Evolutionary conservation across 352 stramenopile species (phyloP).

Genomic region (Lagenidium giganteum): DNA sequence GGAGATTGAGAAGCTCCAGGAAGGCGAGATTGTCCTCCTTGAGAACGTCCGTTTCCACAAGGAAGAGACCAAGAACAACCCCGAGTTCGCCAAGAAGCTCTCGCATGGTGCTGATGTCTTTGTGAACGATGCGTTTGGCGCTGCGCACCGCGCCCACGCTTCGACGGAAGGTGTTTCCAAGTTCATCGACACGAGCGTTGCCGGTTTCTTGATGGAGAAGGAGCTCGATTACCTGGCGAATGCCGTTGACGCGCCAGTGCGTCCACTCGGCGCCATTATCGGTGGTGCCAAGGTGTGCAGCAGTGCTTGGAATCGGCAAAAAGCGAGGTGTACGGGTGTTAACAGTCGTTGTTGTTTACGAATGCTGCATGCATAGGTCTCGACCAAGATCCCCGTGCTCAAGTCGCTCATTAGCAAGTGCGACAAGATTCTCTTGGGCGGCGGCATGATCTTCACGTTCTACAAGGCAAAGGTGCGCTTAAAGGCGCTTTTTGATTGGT

Average conservation of each 20-base stretch:
- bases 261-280: slow-evolving; percentile 94
- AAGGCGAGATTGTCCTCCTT: slow-evolving; percentile 92
- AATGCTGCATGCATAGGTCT: slow-evolving; percentile 41
- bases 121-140: slow-evolving; percentile 99
- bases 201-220: slow-evolving; percentile 97
- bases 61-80: slow-evolving; percentile 96
- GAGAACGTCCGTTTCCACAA: slow-evolving; percentile 98
- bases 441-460: slow-evolving; percentile 98
- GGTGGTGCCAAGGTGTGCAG: slow-evolving; percentile 97
- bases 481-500: not conserved
- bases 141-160: slow-evolving; percentile 95
- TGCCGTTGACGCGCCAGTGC: slow-evolving; percentile 85
- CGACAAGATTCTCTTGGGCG: slow-evolving; percentile 95
- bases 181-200: slow-evolving; percentile 90
- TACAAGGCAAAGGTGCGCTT: slow-evolving; percentile 86
- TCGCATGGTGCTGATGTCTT: slow-evolving; percentile 92
- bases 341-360: too few species aligned
- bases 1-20: slow-evolving; percentile 72
- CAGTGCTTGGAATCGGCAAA: too few species aligned
- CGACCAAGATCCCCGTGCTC: slow-evolving; percentile 95
- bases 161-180: slow-evolving; percentile 97
- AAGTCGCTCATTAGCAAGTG: slow-evolving; percentile 94
- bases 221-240: slow-evolving; percentile 95
- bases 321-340: too few species aligned
- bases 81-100: slow-evolving; percentile 93